phyloP scores from a whole-genome alignment of 257 asterid species.

The Salvia rosmarinus region DNA sequence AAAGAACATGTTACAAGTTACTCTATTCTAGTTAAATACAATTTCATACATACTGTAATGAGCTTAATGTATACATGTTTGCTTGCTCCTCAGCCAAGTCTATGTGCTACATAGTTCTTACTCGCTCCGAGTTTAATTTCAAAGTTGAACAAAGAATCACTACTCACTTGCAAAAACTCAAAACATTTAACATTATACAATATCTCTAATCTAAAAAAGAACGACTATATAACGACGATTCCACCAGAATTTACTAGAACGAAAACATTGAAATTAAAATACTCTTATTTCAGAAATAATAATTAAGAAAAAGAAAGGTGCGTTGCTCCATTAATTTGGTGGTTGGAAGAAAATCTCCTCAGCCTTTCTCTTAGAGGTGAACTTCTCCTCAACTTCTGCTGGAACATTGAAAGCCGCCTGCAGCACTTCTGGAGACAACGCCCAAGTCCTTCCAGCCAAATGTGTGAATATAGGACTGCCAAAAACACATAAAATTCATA shows the following conservation, averaged over 20 bases:
- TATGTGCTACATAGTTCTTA: no score
- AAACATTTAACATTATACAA: no score
- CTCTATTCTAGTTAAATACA: not conserved
- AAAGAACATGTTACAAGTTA: conserved; percentile 23
- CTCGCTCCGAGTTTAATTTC: no score
- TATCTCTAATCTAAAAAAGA: not conserved
- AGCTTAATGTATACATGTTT: not conserved
- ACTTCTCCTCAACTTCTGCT: conserved; percentile 62
- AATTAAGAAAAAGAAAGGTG: not conserved
- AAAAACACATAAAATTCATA: not conserved
- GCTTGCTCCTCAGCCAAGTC: not conserved
- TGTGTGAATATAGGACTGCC: conserved; percentile 70
- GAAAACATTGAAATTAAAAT: not conserved
- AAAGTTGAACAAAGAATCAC: no score
- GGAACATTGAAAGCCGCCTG: conserved; percentile 64
- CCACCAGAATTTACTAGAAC: not conserved
- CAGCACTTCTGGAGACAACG: conserved; percentile 60
- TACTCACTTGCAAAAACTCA: no score
- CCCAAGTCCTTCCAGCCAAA: conserved; percentile 68
- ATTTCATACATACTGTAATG: not conserved
- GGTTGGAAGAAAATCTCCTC: conserved; percentile 91
- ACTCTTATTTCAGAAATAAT: not conserved
- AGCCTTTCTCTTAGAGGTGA: conserved; percentile 67
- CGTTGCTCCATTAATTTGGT: conserved; percentile 42
- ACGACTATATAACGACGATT: not conserved